These are phyloP conservation scores for Ustanciosporium gigantosporum DNA, from an alignment of 1,284 basidiomycete species.

Conservation along the genomic window DNA sequence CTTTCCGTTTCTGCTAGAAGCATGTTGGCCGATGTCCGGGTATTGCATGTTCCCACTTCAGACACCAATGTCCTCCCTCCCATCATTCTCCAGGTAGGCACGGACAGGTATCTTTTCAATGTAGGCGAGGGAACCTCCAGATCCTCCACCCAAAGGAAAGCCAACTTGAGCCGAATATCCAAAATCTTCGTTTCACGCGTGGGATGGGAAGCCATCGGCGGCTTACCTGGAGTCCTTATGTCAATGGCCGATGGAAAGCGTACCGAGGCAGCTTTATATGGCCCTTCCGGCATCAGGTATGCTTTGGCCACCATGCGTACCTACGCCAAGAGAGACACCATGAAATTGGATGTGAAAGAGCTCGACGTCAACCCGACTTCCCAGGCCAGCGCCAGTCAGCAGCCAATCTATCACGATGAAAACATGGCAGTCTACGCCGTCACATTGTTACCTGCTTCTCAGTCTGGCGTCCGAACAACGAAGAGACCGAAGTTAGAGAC, in stretches of 20 bases:
- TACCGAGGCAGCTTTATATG: conserved; percentile 69
- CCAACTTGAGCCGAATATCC: conserved; percentile 70
- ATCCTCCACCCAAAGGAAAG: conserved; percentile 71
- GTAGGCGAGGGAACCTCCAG: conserved; percentile 78
- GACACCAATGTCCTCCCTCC: conserved; percentile 77
- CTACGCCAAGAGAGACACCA: conserved; percentile 43
- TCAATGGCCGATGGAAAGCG: conserved; percentile 75
- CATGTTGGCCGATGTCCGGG: conserved; percentile 42
- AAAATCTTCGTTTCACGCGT: conserved; percentile 76
- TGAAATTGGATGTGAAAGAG: conserved; percentile 34
- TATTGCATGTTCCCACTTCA: conserved; percentile 56
- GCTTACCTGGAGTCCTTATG: conserved; percentile 74
- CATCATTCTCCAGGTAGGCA: conserved; percentile 73
- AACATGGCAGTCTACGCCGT: conserved; percentile 71
- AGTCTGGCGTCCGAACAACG: neutral
- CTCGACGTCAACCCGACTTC: conserved; percentile 15
- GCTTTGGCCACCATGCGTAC: conserved; percentile 69
- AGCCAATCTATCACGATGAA: conserved; percentile 68
- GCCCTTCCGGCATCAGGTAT: conserved; percentile 74
- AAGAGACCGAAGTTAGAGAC: conserved; percentile 16
- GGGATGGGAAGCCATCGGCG: conserved; percentile 65
- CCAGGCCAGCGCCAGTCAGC: conserved; percentile 11
- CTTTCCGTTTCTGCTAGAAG: too few species aligned
- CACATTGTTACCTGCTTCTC: conserved; percentile 65
- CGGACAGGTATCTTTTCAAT: conserved; percentile 82